A percentile compares a stretch with the other conserved stretches of the same genome.
Conservation (phyloP, 257 asterid species). For the Thymus quinquecostatus region DNA sequence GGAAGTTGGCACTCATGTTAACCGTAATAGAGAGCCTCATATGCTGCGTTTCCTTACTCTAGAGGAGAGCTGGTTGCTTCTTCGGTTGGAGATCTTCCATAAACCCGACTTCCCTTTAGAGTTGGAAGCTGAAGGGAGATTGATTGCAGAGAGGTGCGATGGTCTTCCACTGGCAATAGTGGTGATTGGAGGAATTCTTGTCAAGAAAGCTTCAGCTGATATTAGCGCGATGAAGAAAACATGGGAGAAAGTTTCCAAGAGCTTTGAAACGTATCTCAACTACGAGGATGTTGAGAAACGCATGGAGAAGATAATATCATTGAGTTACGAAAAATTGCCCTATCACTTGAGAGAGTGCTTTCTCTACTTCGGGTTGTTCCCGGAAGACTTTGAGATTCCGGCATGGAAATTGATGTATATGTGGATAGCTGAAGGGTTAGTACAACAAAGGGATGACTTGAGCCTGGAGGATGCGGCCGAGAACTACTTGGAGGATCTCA, state of each 20-base stretch:
- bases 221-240: conserved; percentile 32
- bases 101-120: conserved; percentile 37
- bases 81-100: conserved; percentile 42
- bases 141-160: conserved; percentile 42
- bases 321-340: conserved; percentile 57
- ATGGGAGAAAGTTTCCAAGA: conserved; percentile 45
- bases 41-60: conserved; percentile 37
- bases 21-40: conserved; percentile 35
- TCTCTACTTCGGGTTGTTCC: conserved; percentile 42
- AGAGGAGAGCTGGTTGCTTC: conserved; percentile 49
- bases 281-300: conserved; percentile 40
- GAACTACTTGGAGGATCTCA: conserved; percentile 37
- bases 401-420: conserved; percentile 38
- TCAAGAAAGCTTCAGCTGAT: conserved; percentile 28
- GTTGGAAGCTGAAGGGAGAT: conserved; percentile 35
- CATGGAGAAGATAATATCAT: conserved; percentile 38
- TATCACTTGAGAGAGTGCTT: conserved; percentile 52
- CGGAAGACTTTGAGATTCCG: conserved; percentile 36
- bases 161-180: conserved; percentile 68
- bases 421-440: conserved; percentile 53
- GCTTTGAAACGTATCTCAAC: conserved; percentile 30
- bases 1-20: conserved; percentile 39
- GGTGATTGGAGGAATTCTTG: conserved; percentile 56
- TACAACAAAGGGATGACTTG: conserved; percentile 3
- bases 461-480: conserved; percentile 42